A percentile compares a stretch with the other conserved stretches of the same genome.
These are phyloP conservation scores for Cichorium intybus DNA, from an alignment of 140 eudicot species.

Conservation along the genomic window DNA sequence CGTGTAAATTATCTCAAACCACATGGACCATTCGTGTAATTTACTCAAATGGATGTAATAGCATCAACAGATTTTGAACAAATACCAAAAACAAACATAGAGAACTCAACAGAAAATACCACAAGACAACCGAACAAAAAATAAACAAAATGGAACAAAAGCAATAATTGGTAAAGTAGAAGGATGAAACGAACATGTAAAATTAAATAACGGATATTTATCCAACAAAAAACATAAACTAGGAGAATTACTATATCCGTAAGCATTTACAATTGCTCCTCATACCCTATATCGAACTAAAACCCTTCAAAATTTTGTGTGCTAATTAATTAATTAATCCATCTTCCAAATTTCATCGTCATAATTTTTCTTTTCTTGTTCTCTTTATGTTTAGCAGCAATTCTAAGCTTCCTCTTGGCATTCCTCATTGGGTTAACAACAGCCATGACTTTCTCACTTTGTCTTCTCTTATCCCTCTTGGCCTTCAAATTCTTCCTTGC, in stretches of 20 bases:
- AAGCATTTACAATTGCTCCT: slow-evolving; percentile 17
- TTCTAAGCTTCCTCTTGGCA: slow-evolving; percentile 81
- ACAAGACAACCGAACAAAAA: too few species aligned
- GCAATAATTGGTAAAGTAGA: background rate
- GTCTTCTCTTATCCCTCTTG: slow-evolving; percentile 81
- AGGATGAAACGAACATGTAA: background rate
- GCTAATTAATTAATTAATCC: slow-evolving; percentile 26
- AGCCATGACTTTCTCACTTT: slow-evolving; percentile 70
- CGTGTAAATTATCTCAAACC: too few species aligned
- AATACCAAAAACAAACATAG: too few species aligned
- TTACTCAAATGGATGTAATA: too few species aligned
- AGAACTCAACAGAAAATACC: too few species aligned
- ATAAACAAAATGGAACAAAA: too few species aligned
- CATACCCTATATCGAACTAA: background rate
- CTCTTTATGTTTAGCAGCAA: slow-evolving; percentile 60
- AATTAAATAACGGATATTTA: too few species aligned
- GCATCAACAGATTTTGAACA: too few species aligned
- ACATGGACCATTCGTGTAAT: too few species aligned
- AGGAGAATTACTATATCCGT: background rate
- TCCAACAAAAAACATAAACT: background rate
- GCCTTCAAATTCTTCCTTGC: slow-evolving; percentile 56
- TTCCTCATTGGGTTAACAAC: slow-evolving; percentile 72
- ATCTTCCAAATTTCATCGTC: slow-evolving; percentile 71
- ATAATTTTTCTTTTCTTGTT: slow-evolving; percentile 77
- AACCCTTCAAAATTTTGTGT: slow-evolving; percentile 9